phyloP scores from a whole-genome alignment of 2,329 filamentous ascomycete species.

The Fusarium zealandicum region DNA sequence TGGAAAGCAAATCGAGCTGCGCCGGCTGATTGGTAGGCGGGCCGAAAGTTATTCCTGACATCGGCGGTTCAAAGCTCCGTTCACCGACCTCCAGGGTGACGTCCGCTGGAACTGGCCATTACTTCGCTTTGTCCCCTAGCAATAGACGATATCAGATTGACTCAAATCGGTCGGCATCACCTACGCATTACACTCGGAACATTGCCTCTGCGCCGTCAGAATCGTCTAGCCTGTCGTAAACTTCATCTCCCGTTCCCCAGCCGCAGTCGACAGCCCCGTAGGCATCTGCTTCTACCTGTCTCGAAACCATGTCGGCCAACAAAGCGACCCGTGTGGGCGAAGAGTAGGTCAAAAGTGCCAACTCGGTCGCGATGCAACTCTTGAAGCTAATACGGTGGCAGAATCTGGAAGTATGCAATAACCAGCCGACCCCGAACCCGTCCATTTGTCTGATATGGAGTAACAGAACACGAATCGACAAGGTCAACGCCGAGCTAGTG shows the following conservation, averaged over 20 bases:
- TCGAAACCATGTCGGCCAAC: constrained; percentile 61
- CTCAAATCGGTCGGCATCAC: neutral
- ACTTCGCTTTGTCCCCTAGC: constrained; percentile 23
- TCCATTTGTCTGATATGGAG: constrained; percentile 18
- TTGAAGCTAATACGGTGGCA: constrained; percentile 52
- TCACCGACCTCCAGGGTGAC: constrained; percentile 36
- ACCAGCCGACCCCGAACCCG: neutral
- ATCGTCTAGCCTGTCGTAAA: neutral
- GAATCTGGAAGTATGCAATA: constrained; percentile 87
- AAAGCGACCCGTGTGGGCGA: constrained; percentile 69
- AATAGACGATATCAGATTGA: constrained; percentile 10
- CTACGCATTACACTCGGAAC: neutral
- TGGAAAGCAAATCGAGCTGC: constrained; percentile 29
- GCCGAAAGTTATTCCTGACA: constrained; percentile 47
- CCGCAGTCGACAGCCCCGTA: neutral
- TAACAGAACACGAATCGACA: constrained; percentile 87
- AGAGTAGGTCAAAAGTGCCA: constrained; percentile 56
- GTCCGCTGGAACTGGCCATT: constrained; percentile 22
- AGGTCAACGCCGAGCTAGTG: constrained; percentile 97
- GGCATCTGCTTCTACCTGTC: neutral
- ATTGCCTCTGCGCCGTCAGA: neutral
- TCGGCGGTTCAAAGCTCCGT: constrained; percentile 36
- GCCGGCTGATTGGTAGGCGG: constrained; percentile 44
- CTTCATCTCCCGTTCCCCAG: neutral
- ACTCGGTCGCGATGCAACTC: constrained; percentile 4